These are phyloP conservation scores for Phytophthora citrophthora DNA, from an alignment of 352 stramenopile genomes.

Conservation along the genomic window DNA sequence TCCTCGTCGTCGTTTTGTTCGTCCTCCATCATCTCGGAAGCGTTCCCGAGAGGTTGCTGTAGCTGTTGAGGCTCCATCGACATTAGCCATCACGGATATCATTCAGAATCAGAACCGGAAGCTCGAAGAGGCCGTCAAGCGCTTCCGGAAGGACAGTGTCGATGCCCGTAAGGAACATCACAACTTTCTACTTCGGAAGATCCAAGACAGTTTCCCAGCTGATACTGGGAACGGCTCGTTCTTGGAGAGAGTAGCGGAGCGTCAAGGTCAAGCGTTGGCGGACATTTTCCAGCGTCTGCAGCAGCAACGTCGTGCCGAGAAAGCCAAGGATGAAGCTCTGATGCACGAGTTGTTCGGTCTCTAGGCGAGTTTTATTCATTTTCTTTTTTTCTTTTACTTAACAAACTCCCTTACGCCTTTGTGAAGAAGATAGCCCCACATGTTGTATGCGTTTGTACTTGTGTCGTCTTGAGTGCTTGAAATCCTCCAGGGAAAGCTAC, in stretches of 20 bases:
- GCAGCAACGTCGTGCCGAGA: constrained; percentile 35
- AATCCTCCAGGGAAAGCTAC: constrained; percentile 35
- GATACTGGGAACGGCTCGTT: constrained; percentile 40
- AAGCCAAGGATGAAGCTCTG: constrained; percentile 37
- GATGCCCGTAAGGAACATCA: constrained; percentile 44
- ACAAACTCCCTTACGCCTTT: constrained; percentile 15
- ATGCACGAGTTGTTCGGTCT: constrained; percentile 34
- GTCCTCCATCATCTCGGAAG: constrained; percentile 15
- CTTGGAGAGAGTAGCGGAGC: constrained; percentile 43
- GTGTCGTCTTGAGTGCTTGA: constrained; percentile 3
- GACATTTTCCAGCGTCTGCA: constrained; percentile 46
- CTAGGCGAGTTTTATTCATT: constrained; percentile 1
- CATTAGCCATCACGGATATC: constrained; percentile 40
- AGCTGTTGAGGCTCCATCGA: constrained; percentile 18
- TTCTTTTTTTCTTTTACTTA: constrained; percentile 20
- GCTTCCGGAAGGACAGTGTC: constrained; percentile 46
- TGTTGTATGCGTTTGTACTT: constrained; percentile 53
- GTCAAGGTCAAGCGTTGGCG: constrained; percentile 40
- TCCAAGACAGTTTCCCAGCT: constrained; percentile 44
- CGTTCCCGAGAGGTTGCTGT: constrained; percentile 11
- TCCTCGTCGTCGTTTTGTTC: constrained; percentile 10
- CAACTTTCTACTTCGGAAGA: constrained; percentile 38
- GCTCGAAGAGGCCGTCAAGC: constrained; percentile 43
- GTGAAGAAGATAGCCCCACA: constrained; percentile 53
- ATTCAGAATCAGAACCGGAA: constrained; percentile 45